These are phyloP conservation scores for Alternaria ethzedia DNA, from an alignment of 2,329 filamentous ascomycete species.

Conservation along the genomic window DNA sequence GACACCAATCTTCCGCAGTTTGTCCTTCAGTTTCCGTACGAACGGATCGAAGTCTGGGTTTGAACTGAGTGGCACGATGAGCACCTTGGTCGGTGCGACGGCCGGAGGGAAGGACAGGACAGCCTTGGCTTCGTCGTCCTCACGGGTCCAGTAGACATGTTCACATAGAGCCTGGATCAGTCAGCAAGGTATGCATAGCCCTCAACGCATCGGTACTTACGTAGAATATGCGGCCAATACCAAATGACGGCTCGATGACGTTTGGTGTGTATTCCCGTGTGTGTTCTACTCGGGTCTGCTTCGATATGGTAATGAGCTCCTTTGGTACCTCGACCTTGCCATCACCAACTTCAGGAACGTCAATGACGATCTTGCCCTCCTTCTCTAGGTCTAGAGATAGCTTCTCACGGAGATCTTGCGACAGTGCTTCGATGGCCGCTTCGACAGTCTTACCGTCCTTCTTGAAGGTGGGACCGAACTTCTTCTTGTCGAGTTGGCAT, in stretches of 20 bases:
- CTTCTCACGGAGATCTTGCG: conserved; percentile 82
- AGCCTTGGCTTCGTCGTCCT: conserved; percentile 81
- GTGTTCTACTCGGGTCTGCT: conserved; percentile 81
- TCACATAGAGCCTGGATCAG: conserved; percentile 83
- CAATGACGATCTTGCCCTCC: conserved; percentile 76
- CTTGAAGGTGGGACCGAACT: conserved; percentile 94
- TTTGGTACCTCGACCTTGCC: conserved; percentile 80
- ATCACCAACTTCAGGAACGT: conserved; percentile 70
- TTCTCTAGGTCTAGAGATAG: conserved; percentile 75
- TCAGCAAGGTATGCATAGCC: conserved; percentile 9
- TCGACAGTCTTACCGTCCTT: conserved; percentile 86
- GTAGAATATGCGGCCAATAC: conserved; percentile 95
- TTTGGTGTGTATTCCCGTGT: conserved; percentile 92
- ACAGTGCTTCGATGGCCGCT: conserved; percentile 74
- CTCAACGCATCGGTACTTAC: conserved; percentile 19
- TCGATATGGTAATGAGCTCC: conserved; percentile 83
- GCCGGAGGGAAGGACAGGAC: conserved; percentile 76
- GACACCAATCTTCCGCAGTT: conserved; percentile 76
- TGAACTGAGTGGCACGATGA: conserved; percentile 86
- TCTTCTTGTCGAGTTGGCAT: conserved; percentile 89
- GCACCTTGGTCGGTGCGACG: conserved; percentile 92
- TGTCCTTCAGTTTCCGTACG: conserved; percentile 73
- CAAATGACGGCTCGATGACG: conserved; percentile 96
- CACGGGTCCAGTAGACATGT: conserved; percentile 93
- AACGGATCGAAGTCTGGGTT: conserved; percentile 83